phyloP scores from a whole-genome alignment of 768 basidiomycete species.

The Suillus ampliporus region DNA sequence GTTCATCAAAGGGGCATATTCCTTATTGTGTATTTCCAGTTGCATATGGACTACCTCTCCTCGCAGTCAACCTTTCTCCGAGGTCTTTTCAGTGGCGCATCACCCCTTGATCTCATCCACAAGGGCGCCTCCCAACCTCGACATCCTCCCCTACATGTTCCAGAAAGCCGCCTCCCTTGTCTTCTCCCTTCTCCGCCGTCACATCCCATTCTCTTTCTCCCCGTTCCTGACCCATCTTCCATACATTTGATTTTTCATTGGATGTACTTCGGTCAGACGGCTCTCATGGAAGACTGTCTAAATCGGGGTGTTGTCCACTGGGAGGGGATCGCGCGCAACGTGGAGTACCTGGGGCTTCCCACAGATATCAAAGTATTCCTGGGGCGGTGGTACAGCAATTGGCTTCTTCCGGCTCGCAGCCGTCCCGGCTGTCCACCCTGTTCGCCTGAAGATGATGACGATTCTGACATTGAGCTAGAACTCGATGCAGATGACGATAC shows the following conservation, averaged over 20 bases:
- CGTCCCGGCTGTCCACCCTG: conserved; percentile 31
- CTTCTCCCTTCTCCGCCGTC: conserved; percentile 64
- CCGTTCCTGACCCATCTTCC: conserved; percentile 74
- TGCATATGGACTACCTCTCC: conserved; percentile 84
- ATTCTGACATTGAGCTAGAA: conserved; percentile 39
- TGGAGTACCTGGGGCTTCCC: conserved; percentile 83
- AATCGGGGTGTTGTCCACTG: conserved; percentile 70
- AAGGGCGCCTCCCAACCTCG: conserved; percentile 30
- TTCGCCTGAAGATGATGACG: conserved; percentile 41
- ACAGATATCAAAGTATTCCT: conserved; percentile 79
- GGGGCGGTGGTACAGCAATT: conserved; percentile 73
- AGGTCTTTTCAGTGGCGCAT: conserved; percentile 71
- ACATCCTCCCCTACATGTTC: conserved; percentile 42
- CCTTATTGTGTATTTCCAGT: conserved; percentile 43
- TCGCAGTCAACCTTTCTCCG: conserved; percentile 80
- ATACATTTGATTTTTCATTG: conserved; percentile 77
- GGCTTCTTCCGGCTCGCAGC: conserved; percentile 49
- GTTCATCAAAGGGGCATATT: conserved; percentile 1
- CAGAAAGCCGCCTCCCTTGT: conserved; percentile 62
- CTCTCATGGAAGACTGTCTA: conserved; percentile 70
- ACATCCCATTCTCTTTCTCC: conserved; percentile 74
- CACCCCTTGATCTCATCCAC: conserved; percentile 61
- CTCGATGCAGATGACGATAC: conserved; percentile 30
- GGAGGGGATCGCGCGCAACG: conserved; percentile 89
- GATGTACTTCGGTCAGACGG: conserved; percentile 80